A percentile compares a stretch with the other conserved stretches of the same genome.
Conservation (phyloP, 2,329 filamentous ascomycete genomes). For the Fusarium verticillioides region DNA sequence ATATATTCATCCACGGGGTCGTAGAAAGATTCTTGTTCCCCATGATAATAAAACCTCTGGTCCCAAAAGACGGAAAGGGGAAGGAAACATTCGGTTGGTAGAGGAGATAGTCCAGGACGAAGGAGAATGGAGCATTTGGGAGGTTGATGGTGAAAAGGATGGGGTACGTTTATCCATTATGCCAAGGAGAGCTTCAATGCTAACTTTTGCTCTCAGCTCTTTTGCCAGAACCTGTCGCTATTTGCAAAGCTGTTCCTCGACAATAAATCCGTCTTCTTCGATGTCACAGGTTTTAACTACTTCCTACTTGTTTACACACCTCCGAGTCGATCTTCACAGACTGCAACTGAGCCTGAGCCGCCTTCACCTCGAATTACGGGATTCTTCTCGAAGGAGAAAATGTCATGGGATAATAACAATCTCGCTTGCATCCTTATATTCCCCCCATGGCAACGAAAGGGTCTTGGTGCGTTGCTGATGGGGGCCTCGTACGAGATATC, state of each 20-base stretch:
- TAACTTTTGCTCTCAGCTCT: conserved; percentile 64
- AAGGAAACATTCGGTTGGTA: conserved; percentile 51
- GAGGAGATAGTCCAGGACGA: conserved; percentile 65
- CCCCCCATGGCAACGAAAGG: conserved; percentile 92
- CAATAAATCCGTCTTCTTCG: conserved; percentile 98
- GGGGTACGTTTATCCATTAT: conserved; percentile 61
- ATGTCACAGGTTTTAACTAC: conserved; percentile 93
- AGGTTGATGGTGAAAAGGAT: conserved; percentile 89
- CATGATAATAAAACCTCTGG: conserved; percentile 48
- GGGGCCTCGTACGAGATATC: conserved; percentile 94
- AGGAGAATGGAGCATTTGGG: conserved; percentile 87
- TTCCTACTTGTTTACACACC: conserved; percentile 86
- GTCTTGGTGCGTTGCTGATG: conserved; percentile 89
- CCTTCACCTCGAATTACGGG: conserved; percentile 71
- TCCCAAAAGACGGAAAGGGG: conserved; percentile 53
- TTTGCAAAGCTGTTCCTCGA: conserved; percentile 98
- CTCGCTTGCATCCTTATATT: conserved; percentile 96
- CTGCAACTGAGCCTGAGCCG: conserved; percentile 45
- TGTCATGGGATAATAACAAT: conserved; percentile 99
- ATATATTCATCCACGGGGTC: conserved; percentile 70
- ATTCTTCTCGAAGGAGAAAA: conserved; percentile 99
- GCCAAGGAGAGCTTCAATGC: background rate
- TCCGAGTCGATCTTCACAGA: conserved; percentile 37
- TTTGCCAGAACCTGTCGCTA: conserved; percentile 93
- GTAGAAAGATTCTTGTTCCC: conserved; percentile 53